A percentile compares a stretch with the other conserved stretches of the same genome.
Conservation (phyloP, 2,329 filamentous ascomycete genomes). For the Pseudogymnoascus sp. region DNA sequence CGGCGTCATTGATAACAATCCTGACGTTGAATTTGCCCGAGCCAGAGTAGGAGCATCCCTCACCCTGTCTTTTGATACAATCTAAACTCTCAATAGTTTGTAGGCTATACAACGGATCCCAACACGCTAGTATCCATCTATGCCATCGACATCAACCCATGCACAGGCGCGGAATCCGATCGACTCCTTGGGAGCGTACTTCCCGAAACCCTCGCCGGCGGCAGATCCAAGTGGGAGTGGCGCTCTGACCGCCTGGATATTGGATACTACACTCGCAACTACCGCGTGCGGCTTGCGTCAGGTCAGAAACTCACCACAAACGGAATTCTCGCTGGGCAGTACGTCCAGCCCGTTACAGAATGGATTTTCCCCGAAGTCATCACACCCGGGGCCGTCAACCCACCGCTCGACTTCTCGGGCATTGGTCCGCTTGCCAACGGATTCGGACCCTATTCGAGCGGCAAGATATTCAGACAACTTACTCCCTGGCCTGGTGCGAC, state of each 20-base stretch:
- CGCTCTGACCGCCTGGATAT: constrained; percentile 24
- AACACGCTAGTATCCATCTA: constrained; percentile 29
- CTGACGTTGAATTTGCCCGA: constrained; percentile 32
- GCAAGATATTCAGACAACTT: constrained; percentile 32
- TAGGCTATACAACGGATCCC: constrained; percentile 34
- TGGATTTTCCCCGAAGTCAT: constrained; percentile 38
- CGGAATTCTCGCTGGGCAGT: constrained; percentile 35
- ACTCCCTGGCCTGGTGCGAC: constrained; percentile 26
- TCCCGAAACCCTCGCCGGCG: constrained; percentile 23
- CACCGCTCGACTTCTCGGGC: constrained; percentile 30
- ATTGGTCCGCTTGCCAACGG: constrained; percentile 29
- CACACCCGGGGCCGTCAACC: constrained; percentile 29
- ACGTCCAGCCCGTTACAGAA: constrained; percentile 34
- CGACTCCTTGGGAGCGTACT: constrained; percentile 30
- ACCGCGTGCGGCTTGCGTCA: constrained; percentile 30
- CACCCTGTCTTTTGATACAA: background rate
- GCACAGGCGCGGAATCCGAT: constrained; percentile 33
- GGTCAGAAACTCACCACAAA: constrained; percentile 31
- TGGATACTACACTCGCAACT: constrained; percentile 35
- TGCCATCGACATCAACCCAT: constrained; percentile 37
- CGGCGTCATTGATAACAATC: constrained; percentile 31
- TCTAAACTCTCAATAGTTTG: constrained; percentile 22
- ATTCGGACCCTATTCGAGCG: constrained; percentile 24
- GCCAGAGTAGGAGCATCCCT: constrained; percentile 18
- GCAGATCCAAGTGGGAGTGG: constrained; percentile 35